A percentile compares a stretch with the other conserved stretches of the same genome.
Conservation (phyloP, 2,329 filamentous ascomycete genomes). For the Ambrosiella xylebori region DNA sequence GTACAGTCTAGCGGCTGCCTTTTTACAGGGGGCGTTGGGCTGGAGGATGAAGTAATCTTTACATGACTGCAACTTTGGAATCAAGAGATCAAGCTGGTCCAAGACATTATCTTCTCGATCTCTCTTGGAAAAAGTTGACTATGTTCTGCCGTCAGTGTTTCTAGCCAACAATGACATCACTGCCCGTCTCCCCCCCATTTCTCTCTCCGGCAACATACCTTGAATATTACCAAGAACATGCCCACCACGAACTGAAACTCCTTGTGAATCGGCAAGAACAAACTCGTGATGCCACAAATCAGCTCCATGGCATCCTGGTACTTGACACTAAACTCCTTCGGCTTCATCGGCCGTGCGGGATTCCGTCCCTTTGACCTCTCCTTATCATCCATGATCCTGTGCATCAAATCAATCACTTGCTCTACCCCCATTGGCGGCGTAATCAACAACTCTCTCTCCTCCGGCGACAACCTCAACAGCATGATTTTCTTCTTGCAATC, state of each 20-base stretch:
- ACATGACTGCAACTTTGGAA: neutral
- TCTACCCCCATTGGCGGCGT: neutral
- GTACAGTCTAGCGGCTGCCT: slow-evolving; percentile 4
- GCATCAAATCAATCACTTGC: neutral
- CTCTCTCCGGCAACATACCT: neutral
- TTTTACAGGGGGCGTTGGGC: slow-evolving; percentile 8
- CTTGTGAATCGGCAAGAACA: neutral
- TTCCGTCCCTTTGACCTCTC: slow-evolving; percentile 1
- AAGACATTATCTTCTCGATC: slow-evolving; percentile 8
- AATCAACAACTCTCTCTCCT: slow-evolving; percentile 3
- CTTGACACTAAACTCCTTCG: neutral
- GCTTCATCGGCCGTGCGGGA: neutral
- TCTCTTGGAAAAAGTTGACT: slow-evolving; percentile 7
- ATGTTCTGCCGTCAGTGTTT: neutral
- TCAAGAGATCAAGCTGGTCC: slow-evolving; percentile 1
- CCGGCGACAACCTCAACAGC: slow-evolving; percentile 1
- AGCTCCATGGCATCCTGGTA: neutral
- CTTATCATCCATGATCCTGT: slow-evolving; percentile 1
- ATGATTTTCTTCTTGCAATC: slow-evolving; percentile 9
- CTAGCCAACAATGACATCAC: neutral
- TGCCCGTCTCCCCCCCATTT: neutral
- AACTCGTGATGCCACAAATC: neutral
- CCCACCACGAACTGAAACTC: slow-evolving; percentile 7
- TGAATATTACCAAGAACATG: slow-evolving; percentile 8
- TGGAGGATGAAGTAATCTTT: slow-evolving; percentile 2